These are phyloP conservation scores for Barnettozyma populi DNA, from an alignment of 805 yeast species.

Conservation along the genomic window DNA sequence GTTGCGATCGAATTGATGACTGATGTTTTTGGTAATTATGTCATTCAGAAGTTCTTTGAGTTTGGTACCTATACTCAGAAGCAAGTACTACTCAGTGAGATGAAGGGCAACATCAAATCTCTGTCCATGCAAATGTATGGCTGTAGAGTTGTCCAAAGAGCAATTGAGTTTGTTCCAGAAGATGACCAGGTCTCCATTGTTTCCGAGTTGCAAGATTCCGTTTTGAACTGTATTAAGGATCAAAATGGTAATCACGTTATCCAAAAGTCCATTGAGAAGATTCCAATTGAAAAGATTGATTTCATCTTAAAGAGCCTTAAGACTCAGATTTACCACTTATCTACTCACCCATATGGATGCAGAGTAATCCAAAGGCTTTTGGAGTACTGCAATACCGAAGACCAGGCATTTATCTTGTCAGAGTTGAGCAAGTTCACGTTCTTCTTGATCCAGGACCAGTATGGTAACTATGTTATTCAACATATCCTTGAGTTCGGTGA, in stretches of 20 bases:
- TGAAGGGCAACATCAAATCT: slow-evolving; percentile 69
- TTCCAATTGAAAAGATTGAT: slow-evolving; percentile 64
- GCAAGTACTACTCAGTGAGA: slow-evolving; percentile 57
- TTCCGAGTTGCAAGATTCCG: slow-evolving; percentile 59
- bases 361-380: slow-evolving; percentile 90
- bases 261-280: slow-evolving; percentile 86
- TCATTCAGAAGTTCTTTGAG: slow-evolving; percentile 91
- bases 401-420: slow-evolving; percentile 59
- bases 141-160: slow-evolving; percentile 94
- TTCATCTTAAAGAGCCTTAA: slow-evolving; percentile 70
- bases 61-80: slow-evolving; percentile 68
- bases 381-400: slow-evolving; percentile 65
- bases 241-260: slow-evolving; percentile 98
- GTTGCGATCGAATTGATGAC: slow-evolving; percentile 77
- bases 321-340: slow-evolving; percentile 70
- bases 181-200: slow-evolving; percentile 65
- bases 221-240: slow-evolving; percentile 74
- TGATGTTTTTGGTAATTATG: slow-evolving; percentile 97
- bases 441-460: slow-evolving; percentile 87
- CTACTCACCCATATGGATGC: slow-evolving; percentile 97
- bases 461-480: slow-evolving; percentile 96
- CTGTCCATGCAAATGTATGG: slow-evolving; percentile 95
- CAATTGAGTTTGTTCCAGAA: slow-evolving; percentile 64
- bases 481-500: slow-evolving; percentile 86
- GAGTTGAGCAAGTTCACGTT: slow-evolving; percentile 71